Percentiles rank a stretch among this genome's conserved stretches.
Evolutionary conservation across 2,329 filamentous ascomycete species (phyloP).

Genomic region (Trichoderma sp.): DNA sequence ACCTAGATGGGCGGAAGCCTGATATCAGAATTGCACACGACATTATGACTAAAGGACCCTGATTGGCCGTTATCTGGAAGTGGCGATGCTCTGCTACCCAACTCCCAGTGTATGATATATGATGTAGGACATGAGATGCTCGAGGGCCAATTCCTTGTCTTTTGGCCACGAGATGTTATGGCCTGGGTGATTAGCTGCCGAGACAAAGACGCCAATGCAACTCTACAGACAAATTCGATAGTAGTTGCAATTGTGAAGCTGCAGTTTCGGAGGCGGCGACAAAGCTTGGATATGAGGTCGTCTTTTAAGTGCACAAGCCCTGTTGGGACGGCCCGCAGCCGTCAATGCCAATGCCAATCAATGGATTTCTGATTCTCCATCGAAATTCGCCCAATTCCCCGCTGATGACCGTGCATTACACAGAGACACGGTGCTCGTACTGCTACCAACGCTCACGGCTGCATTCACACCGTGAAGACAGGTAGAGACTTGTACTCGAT

Average conservation of each 20-base stretch:
- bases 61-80: background rate
- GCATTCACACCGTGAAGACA: background rate
- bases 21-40: constrained; percentile 19
- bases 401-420: background rate
- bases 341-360: background rate
- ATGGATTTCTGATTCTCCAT: background rate
- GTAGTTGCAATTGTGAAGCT: background rate
- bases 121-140: background rate
- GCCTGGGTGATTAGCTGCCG: background rate
- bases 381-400: background rate
- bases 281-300: background rate
- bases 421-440: background rate
- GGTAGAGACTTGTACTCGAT: background rate
- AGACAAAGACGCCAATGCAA: background rate
- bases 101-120: too few species aligned
- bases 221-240: background rate
- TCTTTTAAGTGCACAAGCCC: background rate
- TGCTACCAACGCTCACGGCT: background rate
- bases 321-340: constrained; percentile 4
- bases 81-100: too few species aligned
- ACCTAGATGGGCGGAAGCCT: constrained; percentile 11
- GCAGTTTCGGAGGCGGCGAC: background rate
- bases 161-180: background rate
- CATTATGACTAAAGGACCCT: constrained; percentile 9
- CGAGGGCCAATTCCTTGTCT: background rate